Base-by-base conservation (phyloP, 768 basidiomycete genomes). In the Tulasnella sp. region DNA sequence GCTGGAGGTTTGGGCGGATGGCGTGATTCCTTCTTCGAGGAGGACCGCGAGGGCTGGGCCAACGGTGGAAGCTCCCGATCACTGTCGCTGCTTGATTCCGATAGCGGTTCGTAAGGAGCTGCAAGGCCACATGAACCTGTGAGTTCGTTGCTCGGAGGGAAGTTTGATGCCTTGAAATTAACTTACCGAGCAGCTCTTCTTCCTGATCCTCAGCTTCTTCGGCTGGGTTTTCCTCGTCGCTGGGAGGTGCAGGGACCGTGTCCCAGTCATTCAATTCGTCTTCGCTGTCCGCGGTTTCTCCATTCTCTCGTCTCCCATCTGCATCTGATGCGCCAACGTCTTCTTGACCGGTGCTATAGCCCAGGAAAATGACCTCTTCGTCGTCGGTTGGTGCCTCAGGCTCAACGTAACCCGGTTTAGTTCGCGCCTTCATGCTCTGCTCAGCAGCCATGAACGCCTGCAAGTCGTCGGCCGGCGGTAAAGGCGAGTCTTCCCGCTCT, bases 391-490 rank as follows among this genome's bases (percentile, higher is more conserved):
- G 62, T 44, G 34, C 38, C n/a, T 79, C 78, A 8, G 78, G 72
- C 36, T 79, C 78, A 31, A 72, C 71, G 68, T 79, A 74, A 27
- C 71, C 78, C 6, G 62, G 44, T 24, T 52, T 38, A 5, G 27
- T 56, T 12, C 52, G 76, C 2, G 58, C 58, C 38, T 79, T 71
- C 19, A 77, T 46, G 36, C 31, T 71, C 18, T 62, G 19, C 52
- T 79, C 78, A 38, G 78, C 78, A 27, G 78, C 78, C 72, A 79
- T 44, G 78, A 79, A 79, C 9, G 78, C 78, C 46, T 72, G 44
- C 44, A 79, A 31, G 24, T 79, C 78, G 19, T 79, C 78, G 14
- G 68, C 62, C 9, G 76, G 58, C 1, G 72, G 38, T 27, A 79
- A 44, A 72, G 78, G 78, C 36, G 76, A 77, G 24, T 77, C 76